These are phyloP conservation scores for Cercospora sesami DNA, from an alignment of 2,329 filamentous ascomycete genomes.

Conservation along the genomic window DNA sequence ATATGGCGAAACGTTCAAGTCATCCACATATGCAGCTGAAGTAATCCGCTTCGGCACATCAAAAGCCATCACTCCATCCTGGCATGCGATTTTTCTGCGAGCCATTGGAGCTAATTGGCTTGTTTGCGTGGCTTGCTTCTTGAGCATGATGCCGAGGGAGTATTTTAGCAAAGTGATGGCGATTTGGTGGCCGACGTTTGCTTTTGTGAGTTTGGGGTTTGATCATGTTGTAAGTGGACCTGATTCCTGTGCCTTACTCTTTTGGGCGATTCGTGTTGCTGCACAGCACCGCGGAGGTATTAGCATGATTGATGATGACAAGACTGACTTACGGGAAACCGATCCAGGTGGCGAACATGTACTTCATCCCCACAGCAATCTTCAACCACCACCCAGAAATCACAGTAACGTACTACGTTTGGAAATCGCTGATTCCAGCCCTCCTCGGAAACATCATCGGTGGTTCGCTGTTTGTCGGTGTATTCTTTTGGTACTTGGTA, in stretches of 20 bases:
- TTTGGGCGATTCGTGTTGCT: not conserved
- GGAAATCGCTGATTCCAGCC: conserved; percentile 58
- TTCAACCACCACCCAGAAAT: conserved; percentile 49
- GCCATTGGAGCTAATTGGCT: conserved; percentile 60
- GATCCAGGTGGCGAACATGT: conserved; percentile 17
- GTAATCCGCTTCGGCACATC: conserved; percentile 50
- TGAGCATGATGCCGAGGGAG: conserved; percentile 52
- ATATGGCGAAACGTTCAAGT: conserved; percentile 38
- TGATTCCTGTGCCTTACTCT: not conserved
- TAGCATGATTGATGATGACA: not conserved
- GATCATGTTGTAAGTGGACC: conserved; percentile 57
- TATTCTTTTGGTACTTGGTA: conserved; percentile 52
- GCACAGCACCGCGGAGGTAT: not conserved
- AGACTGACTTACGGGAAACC: not conserved
- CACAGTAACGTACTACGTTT: conserved; percentile 55
- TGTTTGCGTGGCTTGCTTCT: conserved; percentile 56
- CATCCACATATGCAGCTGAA: conserved; percentile 45
- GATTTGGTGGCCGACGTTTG: conserved; percentile 48
- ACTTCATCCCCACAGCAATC: conserved; percentile 50
- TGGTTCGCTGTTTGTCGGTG: conserved; percentile 54
- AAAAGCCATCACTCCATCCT: conserved; percentile 52
- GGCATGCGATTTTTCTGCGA: conserved; percentile 56
- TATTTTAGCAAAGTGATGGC: conserved; percentile 55
- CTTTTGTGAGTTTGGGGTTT: conserved; percentile 35
- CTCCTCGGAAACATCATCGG: conserved; percentile 57